A percentile compares a stretch with the other conserved stretches of the same genome.
These are phyloP conservation scores for Asterochloris erici DNA, from an alignment of 139 green algal species.

Conservation along the genomic window DNA sequence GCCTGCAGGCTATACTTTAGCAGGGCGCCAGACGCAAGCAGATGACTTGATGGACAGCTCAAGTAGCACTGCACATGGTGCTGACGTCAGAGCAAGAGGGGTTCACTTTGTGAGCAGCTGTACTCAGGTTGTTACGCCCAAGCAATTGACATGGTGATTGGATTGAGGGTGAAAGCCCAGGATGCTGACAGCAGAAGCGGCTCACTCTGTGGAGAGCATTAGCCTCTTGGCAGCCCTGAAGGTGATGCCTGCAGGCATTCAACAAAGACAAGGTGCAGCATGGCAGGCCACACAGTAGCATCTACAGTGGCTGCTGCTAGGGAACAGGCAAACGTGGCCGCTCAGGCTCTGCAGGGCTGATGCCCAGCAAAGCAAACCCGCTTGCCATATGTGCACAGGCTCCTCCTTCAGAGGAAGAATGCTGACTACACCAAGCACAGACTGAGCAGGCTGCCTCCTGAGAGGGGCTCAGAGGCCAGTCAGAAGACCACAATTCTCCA, in stretches of 20 bases:
- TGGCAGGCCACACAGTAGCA: too few species aligned
- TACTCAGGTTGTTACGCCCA: neutral
- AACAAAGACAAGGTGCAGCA: neutral
- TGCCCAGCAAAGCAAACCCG: too few species aligned
- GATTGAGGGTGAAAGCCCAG: neutral
- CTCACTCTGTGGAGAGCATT: constrained; percentile 36
- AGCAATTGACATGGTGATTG: neutral
- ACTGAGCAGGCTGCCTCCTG: too few species aligned
- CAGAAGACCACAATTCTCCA: neutral
- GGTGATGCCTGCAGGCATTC: constrained; percentile 42
- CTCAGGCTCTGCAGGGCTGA: too few species aligned
- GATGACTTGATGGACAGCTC: neutral
- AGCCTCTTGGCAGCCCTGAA: constrained; percentile 43
- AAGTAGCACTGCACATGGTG: neutral
- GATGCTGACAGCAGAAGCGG: neutral
- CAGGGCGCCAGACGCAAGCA: neutral
- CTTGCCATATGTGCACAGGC: too few species aligned
- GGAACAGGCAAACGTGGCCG: too few species aligned
- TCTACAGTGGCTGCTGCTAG: too few species aligned
- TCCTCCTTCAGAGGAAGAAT: too few species aligned
- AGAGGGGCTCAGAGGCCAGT: too few species aligned
- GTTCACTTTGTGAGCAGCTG: neutral
- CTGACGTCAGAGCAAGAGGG: neutral
- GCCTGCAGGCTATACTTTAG: neutral
- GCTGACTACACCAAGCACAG: too few species aligned